These are phyloP conservation scores for Daldinia vernicosa DNA, from an alignment of 495 filamentous ascomycete species.

Conservation along the genomic window DNA sequence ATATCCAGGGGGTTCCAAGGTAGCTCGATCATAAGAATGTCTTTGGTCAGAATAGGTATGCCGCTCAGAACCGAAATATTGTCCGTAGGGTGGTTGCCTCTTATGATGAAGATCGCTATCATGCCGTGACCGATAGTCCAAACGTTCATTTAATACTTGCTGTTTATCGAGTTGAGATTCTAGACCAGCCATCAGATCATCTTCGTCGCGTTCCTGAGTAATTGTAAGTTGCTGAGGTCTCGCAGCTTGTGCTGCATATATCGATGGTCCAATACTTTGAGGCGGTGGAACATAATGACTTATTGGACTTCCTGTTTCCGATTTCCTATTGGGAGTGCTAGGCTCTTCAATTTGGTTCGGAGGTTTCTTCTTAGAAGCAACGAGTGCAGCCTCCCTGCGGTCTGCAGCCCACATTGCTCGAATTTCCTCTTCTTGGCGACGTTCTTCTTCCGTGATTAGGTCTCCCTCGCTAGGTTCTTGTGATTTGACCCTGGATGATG, in stretches of 20 bases:
- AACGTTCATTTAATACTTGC: slow-evolving; percentile 17
- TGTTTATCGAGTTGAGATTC: slow-evolving; percentile 40
- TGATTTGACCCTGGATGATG: slow-evolving; percentile 22
- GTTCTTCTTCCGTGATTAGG: slow-evolving; percentile 41
- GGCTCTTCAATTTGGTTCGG: background rate
- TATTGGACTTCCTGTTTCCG: background rate
- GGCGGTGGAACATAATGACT: slow-evolving; percentile 1
- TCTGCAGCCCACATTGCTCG: slow-evolving; percentile 48
- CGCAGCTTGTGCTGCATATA: slow-evolving; percentile 1
- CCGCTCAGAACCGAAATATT: background rate
- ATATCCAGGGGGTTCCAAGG: slow-evolving; percentile 6
- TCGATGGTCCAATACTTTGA: background rate
- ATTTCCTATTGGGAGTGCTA: background rate
- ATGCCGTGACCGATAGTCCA: slow-evolving; percentile 1
- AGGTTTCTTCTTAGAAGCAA: slow-evolving; percentile 26
- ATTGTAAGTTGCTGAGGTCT: background rate
- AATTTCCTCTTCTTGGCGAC: slow-evolving; percentile 40
- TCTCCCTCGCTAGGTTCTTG: slow-evolving; percentile 35
- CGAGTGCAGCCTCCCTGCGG: slow-evolving; percentile 29
- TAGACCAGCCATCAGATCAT: slow-evolving; percentile 41
- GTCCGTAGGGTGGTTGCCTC: background rate
- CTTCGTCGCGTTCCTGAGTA: slow-evolving; percentile 17
- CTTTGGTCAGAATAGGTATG: background rate
- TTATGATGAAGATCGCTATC: background rate
- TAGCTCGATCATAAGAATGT: background rate